phyloP scores from a whole-genome alignment of 2,329 filamentous ascomycete species.

The Pyricularia sp. region DNA sequence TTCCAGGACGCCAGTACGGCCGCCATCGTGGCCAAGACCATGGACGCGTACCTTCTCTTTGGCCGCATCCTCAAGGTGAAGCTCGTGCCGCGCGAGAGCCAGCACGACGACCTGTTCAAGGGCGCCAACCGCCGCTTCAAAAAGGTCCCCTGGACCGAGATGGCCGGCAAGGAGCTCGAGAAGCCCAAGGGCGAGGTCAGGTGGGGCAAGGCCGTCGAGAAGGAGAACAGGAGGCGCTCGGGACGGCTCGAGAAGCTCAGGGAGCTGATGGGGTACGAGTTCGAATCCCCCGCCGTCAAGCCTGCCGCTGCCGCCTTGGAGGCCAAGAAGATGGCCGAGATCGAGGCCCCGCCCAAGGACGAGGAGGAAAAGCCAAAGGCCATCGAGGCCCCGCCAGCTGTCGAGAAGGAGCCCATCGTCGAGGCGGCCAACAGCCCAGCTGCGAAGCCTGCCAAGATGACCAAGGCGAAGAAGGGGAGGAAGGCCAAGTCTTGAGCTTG shows the following conservation, averaged over 20 bases:
- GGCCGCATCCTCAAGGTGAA: constrained; percentile 79
- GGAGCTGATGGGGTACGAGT: constrained; percentile 69
- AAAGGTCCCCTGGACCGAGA: constrained; percentile 76
- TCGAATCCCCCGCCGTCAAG: constrained; percentile 65
- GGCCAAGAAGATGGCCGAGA: constrained; percentile 24
- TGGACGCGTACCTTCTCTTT: constrained; percentile 96
- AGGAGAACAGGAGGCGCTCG: constrained; percentile 61
- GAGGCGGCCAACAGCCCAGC: constrained; percentile 12
- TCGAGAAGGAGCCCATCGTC: constrained; percentile 23
- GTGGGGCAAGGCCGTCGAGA: constrained; percentile 70
- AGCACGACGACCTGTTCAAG: constrained; percentile 79
- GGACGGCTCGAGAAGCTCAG: constrained; percentile 67
- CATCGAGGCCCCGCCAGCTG: constrained; percentile 23
- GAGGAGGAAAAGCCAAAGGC: constrained; percentile 23
- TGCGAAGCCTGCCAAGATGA: constrained; percentile 23
- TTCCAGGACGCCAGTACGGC: constrained; percentile 72
- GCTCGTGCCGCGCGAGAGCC: constrained; percentile 62
- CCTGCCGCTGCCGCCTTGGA: constrained; percentile 25
- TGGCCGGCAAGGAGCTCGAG: constrained; percentile 67
- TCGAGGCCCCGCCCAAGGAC: constrained; percentile 9
- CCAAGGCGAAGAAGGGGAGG: constrained; percentile 22
- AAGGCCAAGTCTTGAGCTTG: constrained; percentile 13
- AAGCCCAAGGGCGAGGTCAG: constrained; percentile 61
- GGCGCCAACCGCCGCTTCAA: constrained; percentile 88
- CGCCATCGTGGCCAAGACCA: constrained; percentile 85